Evolutionary conservation across 2,329 filamentous ascomycete species (phyloP).

Genomic region (Ustilaginoidea virens): DNA sequence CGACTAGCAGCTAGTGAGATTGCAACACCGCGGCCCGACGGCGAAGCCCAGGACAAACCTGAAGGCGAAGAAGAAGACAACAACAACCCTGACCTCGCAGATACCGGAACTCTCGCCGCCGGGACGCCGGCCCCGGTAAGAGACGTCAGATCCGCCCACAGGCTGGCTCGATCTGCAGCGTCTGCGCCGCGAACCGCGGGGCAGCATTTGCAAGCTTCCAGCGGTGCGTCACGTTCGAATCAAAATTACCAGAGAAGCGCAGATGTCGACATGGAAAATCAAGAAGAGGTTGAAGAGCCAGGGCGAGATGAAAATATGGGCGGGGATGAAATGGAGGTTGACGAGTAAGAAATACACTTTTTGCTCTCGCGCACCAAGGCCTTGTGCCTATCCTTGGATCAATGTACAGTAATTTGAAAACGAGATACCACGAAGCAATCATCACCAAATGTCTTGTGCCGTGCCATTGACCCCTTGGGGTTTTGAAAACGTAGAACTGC

Average conservation of each 20-base stretch:
- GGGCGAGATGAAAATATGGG: constrained; percentile 25
- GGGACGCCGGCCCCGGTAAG: constrained; percentile 15
- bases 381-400: too few species aligned
- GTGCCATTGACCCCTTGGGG: too few species aligned
- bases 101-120: constrained; percentile 16
- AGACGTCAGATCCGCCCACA: constrained; percentile 2
- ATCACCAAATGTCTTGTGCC: too few species aligned
- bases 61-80: constrained; percentile 9
- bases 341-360: constrained; percentile 21
- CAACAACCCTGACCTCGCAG: not conserved
- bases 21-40: constrained; percentile 33
- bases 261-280: constrained; percentile 44
- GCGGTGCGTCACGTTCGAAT: constrained; percentile 8
- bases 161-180: constrained; percentile 1
- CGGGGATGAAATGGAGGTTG: constrained; percentile 40
- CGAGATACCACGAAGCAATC: constrained; percentile 1
- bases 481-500: too few species aligned
- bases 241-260: constrained; percentile 21
- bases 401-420: too few species aligned
- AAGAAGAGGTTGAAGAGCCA: constrained; percentile 12
- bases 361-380: too few species aligned
- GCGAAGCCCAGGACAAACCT: constrained; percentile 16
- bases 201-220: constrained; percentile 6
- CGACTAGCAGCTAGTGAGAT: constrained; percentile 34
- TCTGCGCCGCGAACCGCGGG: constrained; percentile 3